Evolutionary conservation across 2,329 filamentous ascomycete species (phyloP).

Genomic region (Microcera coccophila): DNA sequence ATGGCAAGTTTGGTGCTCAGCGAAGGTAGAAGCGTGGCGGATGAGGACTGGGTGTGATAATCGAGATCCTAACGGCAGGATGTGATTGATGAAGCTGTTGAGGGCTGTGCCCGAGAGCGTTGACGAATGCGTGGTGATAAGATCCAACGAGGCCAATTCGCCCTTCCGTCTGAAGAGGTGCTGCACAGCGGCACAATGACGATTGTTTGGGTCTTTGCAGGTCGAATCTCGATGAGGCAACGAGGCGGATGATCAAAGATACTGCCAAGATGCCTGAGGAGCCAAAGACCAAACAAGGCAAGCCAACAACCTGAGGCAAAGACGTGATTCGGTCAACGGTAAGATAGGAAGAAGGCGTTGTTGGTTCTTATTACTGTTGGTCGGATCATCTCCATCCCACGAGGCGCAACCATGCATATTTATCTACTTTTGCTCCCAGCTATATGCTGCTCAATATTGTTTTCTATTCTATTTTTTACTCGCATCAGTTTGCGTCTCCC

Average conservation of each 20-base stretch:
- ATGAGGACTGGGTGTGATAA: constrained; percentile 18
- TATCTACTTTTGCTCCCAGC: constrained; percentile 7
- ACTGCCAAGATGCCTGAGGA: no score
- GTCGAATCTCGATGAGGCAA: no score
- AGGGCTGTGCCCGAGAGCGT: not conserved
- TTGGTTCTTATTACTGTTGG: constrained; percentile 1
- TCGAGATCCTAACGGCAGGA: constrained; percentile 1
- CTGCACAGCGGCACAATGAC: no score
- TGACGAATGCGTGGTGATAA: no score
- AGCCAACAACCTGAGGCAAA: no score
- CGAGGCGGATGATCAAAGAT: no score
- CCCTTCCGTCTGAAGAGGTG: no score
- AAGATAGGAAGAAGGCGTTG: not conserved
- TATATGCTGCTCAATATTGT: not conserved
- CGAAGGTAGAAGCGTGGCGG: constrained; percentile 14
- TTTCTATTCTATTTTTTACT: not conserved
- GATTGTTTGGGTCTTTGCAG: no score
- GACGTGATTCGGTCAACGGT: constrained; percentile 11
- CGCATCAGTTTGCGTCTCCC: constrained; percentile 5
- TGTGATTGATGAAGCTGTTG: not conserved
- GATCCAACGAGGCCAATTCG: no score
- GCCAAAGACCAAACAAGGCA: no score
- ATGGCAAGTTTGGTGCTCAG: constrained; percentile 10
- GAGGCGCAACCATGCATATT: constrained; percentile 6
- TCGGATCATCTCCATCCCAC: constrained; percentile 5